Evolutionary conservation across 2,329 filamentous ascomycete species (phyloP), one percentile per base, ranked within the genome.

Genomic region (Stachybotrys chlorohalonatus): DNA sequence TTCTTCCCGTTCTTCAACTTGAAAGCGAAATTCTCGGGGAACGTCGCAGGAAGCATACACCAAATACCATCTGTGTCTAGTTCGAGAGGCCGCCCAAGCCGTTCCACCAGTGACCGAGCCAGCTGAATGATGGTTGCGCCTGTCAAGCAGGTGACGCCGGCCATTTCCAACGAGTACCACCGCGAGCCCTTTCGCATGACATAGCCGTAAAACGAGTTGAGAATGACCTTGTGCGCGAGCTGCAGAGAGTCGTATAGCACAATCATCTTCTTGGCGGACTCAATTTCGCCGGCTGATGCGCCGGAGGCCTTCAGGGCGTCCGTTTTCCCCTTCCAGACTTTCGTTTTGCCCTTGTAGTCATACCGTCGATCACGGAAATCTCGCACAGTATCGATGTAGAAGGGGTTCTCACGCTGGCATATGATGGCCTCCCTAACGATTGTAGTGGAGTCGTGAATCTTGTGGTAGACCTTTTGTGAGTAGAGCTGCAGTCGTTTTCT

Each of bases 141-240:
- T 1, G 94, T 99, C 69, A 99, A 76, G 74, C 94, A 99, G 47
- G 94, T 99, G 5, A 99, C 94, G 63, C 94, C 94, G 15, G 95
- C 94, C 94, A 99, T 99, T 69, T 99, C 94, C 82, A 99, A 86
- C 16, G 94, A 99, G 68, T 99, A 99, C 94, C 94, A 99, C 54
- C 94, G 85, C 45, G 94, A 99, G 39, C 94, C 94, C 69, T 99
- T 99, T 75, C 94, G 82, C 94, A 99, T 99, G 69, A 97, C 94
- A 68, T 99, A 99, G 59, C 94, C 94, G 63, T 99, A 99, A 76
- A 99, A 99, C 54, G 91, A 96, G 76, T 99, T 99, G 54, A 99
- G 71, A 79, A 99, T 99, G 74, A 99, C 94, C 70, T 99, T 99
- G 77, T 99, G 94, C 0, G 94, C 94, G 63, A 99, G 78, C 70